phyloP scores from a whole-genome alignment of 768 basidiomycete genomes.

The Podaxis sp. region DNA sequence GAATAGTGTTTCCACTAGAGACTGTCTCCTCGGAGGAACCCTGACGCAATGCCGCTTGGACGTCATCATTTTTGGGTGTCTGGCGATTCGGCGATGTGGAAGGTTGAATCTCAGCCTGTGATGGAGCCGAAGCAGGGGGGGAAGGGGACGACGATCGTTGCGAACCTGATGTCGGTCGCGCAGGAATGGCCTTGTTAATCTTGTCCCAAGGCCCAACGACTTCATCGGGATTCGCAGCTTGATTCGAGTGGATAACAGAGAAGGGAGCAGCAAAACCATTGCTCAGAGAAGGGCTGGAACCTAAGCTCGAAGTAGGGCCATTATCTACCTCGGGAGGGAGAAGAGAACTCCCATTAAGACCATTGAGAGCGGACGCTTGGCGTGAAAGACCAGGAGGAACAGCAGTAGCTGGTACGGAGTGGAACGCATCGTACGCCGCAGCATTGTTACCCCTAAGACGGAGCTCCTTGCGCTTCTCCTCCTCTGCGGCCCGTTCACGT shows the following conservation, averaged over 20 bases:
- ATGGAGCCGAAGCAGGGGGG: not conserved
- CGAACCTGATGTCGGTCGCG: constrained; percentile 20
- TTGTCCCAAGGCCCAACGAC: constrained; percentile 46
- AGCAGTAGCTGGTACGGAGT: constrained; percentile 43
- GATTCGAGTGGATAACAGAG: constrained; percentile 9
- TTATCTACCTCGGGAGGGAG: constrained; percentile 18
- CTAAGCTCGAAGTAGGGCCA: constrained; percentile 15
- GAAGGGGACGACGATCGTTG: constrained; percentile 36
- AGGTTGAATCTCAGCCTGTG: constrained; percentile 6
- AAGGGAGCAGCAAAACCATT: constrained; percentile 17
- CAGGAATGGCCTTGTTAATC: constrained; percentile 21
- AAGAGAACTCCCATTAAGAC: constrained; percentile 19
- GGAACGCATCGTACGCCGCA: constrained; percentile 76
- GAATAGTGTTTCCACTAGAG: constrained; percentile 19
- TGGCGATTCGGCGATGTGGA: constrained; percentile 14
- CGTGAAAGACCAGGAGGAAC: constrained; percentile 33
- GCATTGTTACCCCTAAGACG: constrained; percentile 40
- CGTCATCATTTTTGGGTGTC: constrained; percentile 11
- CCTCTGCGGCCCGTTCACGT: constrained; percentile 63
- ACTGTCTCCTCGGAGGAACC: constrained; percentile 23
- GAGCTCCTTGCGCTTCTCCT: constrained; percentile 56
- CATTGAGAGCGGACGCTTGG: constrained; percentile 30
- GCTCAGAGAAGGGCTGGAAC: constrained; percentile 22
- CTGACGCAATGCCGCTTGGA: constrained; percentile 19
- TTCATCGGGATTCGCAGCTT: constrained; percentile 25